Evolutionary conservation across 805 yeast genomes (phyloP).

Genomic region (Myxozyma neotropica): DNA sequence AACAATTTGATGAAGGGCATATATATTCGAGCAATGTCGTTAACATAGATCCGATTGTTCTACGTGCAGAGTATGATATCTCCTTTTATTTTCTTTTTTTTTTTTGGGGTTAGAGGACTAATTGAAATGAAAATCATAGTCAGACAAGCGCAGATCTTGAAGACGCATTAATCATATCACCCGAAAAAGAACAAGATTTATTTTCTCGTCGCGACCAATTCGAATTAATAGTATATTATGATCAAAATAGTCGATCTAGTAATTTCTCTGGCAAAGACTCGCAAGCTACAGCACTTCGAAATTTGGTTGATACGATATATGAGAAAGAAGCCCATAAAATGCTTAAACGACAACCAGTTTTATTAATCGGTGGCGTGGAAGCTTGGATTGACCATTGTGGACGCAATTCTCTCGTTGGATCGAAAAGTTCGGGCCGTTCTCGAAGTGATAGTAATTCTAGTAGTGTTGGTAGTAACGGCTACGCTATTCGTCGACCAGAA

Average conservation of each 20-base stretch:
- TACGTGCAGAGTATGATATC: constrained; percentile 42
- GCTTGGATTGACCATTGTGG: constrained; percentile 46
- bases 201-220: constrained; percentile 59
- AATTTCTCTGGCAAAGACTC: constrained; percentile 31
- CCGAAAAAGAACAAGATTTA: constrained; percentile 55
- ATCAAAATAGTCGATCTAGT: constrained; percentile 42
- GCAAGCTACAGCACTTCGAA: constrained; percentile 35
- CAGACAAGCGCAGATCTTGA: constrained; percentile 71
- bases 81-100: background rate
- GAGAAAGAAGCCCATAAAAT: constrained; percentile 45
- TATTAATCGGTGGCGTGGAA: constrained; percentile 60
- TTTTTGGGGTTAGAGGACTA: background rate
- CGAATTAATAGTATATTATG: constrained; percentile 69
- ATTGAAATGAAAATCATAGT: constrained; percentile 23
- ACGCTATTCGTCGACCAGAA: too few species aligned
- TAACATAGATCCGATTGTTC: constrained; percentile 73
- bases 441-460: background rate
- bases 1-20: constrained; percentile 64
- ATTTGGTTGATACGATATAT: constrained; percentile 47
- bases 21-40: constrained; percentile 60
- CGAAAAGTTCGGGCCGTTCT: background rate
- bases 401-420: constrained; percentile 11
- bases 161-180: constrained; percentile 57
- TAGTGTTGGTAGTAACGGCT: background rate
- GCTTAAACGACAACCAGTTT: constrained; percentile 48